Evolutionary conservation across 441 rosid genomes (phyloP).

Genomic region (Eruca vesicaria): DNA sequence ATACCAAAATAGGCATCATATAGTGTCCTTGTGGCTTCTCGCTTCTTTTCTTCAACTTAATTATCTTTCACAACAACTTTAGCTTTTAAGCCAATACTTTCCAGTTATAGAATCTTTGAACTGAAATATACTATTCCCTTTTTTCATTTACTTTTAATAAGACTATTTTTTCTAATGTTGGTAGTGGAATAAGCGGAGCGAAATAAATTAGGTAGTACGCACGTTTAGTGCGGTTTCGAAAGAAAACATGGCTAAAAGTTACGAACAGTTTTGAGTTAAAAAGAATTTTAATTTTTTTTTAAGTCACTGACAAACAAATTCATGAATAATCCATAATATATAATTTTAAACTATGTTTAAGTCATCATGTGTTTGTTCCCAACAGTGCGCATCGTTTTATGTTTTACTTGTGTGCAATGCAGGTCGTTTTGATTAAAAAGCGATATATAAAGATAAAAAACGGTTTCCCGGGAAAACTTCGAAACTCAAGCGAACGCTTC

Average conservation of each 20-base stretch:
- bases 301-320: background rate
- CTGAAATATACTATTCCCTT: background rate
- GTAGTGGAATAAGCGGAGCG: background rate
- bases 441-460: too few species aligned
- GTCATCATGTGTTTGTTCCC: too few species aligned
- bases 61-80: constrained; percentile 32
- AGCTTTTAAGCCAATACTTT: constrained; percentile 11
- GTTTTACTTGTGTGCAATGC: background rate
- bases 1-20: constrained; percentile 36
- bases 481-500: too few species aligned
- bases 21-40: constrained; percentile 32
- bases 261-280: background rate
- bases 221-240: background rate
- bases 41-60: constrained; percentile 29
- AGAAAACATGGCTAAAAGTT: background rate
- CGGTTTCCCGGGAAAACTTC: too few species aligned
- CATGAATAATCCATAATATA: background rate
- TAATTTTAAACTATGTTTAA: too few species aligned
- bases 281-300: background rate
- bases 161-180: background rate
- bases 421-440: background rate
- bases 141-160: background rate
- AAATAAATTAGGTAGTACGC: background rate
- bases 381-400: background rate
- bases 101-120: background rate